phyloP scores from a whole-genome alignment of 2,329 filamentous ascomycete genomes.

The Ophiostoma angusticollis region DNA sequence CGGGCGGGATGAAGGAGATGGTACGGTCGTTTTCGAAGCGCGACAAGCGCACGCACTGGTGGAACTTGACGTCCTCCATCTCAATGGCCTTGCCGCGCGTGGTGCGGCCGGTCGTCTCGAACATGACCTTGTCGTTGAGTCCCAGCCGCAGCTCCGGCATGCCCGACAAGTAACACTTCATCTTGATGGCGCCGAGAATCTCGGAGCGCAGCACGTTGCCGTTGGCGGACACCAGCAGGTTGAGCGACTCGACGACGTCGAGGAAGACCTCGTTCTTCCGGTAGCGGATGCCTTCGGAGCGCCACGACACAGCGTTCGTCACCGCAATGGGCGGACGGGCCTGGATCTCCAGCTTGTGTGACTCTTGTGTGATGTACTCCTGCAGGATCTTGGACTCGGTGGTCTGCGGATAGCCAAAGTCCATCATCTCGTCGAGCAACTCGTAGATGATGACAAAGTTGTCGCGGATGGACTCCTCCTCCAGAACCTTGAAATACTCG shows the following conservation, averaged over 20 bases:
- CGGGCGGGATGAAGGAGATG: slow-evolving; percentile 96
- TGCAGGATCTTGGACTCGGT: slow-evolving; percentile 98
- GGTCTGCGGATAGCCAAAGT: slow-evolving; percentile 97
- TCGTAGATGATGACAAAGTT: slow-evolving; percentile 99
- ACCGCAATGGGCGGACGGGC: slow-evolving; percentile 93
- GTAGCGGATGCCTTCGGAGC: slow-evolving; percentile 94
- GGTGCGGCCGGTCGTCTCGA: slow-evolving; percentile 88
- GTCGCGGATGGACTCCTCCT: slow-evolving; percentile 96
- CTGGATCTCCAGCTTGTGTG: slow-evolving; percentile 94
- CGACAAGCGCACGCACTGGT: slow-evolving; percentile 91
- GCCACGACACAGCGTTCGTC: slow-evolving; percentile 96
- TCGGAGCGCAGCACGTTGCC: slow-evolving; percentile 93
- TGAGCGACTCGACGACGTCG: slow-evolving; percentile 92
- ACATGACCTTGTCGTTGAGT: slow-evolving; percentile 99
- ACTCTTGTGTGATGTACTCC: slow-evolving; percentile 98
- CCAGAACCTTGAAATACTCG: slow-evolving; percentile 98
- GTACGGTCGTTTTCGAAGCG: slow-evolving; percentile 97
- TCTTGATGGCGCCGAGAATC: slow-evolving; percentile 94
- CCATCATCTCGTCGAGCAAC: slow-evolving; percentile 99
- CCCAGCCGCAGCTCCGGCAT: slow-evolving; percentile 95
- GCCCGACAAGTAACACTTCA: slow-evolving; percentile 98
- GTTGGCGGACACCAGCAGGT: slow-evolving; percentile 84
- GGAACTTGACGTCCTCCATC: slow-evolving; percentile 99
- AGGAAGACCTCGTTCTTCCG: slow-evolving; percentile 99
- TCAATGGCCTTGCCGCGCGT: slow-evolving; percentile 95